A percentile compares a stretch with the other conserved stretches of the same genome.
Conservation (phyloP, 2,329 filamentous ascomycete species). For the Arachnomyces sp. region DNA sequence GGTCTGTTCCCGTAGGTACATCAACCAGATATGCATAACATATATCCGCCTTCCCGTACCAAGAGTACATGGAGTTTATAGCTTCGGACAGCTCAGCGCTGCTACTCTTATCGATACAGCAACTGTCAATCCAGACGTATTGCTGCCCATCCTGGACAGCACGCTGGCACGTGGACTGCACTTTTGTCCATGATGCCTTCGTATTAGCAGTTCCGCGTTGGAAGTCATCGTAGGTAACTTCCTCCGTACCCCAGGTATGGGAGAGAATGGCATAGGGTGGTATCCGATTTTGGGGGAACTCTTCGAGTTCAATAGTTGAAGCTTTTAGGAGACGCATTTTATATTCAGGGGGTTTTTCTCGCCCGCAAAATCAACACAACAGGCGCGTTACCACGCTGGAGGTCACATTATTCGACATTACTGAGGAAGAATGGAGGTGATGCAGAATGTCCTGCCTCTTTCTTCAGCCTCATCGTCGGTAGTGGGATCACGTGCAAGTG, state of each 20-base stretch:
- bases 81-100: constrained; percentile 29
- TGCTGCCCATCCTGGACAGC: constrained; percentile 18
- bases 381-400: too few species aligned
- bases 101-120: constrained; percentile 31
- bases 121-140: constrained; percentile 32
- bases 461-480: too few species aligned
- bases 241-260: constrained; percentile 17
- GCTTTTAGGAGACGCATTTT: constrained; percentile 5
- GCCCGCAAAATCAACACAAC: too few species aligned
- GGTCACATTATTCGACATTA: too few species aligned
- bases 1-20: constrained; percentile 8
- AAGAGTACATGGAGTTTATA: constrained; percentile 23
- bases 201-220: background rate
- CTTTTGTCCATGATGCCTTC: constrained; percentile 2
- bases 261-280: constrained; percentile 20
- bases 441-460: too few species aligned
- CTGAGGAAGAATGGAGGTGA: too few species aligned
- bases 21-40: constrained; percentile 29
- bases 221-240: constrained; percentile 17
- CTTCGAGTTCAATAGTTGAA: constrained; percentile 1
- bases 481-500: too few species aligned
- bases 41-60: constrained; percentile 27
- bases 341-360: too few species aligned
- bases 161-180: constrained; percentile 8
- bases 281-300: constrained; percentile 1